phyloP scores from a whole-genome alignment of 2,329 filamentous ascomycete species.

The Bipolaris victoriae region DNA sequence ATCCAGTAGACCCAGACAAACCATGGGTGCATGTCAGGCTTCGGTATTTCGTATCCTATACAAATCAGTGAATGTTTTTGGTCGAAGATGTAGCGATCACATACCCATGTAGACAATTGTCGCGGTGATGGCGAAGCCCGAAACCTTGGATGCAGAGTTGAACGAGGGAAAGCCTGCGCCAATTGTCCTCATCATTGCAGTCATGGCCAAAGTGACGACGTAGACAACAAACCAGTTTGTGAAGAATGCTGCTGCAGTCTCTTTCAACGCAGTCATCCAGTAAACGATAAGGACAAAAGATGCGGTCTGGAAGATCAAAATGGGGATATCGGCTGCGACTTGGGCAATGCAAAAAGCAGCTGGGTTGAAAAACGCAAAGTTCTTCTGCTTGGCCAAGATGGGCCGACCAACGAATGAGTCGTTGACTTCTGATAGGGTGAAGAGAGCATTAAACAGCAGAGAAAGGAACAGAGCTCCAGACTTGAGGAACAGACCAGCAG shows the following conservation, averaged over 20 bases:
- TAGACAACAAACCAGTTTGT: constrained; percentile 50
- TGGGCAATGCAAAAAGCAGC: constrained; percentile 76
- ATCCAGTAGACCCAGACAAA: constrained; percentile 68
- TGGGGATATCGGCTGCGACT: constrained; percentile 63
- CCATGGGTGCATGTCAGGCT: constrained; percentile 60
- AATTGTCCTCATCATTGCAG: constrained; percentile 80
- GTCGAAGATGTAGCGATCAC: not conserved
- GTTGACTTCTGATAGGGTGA: constrained; percentile 70
- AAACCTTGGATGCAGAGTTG: constrained; percentile 63
- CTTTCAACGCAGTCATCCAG: constrained; percentile 80
- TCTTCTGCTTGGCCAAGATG: constrained; percentile 85
- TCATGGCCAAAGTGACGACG: constrained; percentile 66
- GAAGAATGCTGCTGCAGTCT: constrained; percentile 77
- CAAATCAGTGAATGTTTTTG: not conserved
- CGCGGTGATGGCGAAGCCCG: constrained; percentile 62
- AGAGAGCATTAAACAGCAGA: constrained; percentile 66
- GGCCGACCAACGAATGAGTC: constrained; percentile 66
- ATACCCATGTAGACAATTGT: constrained; percentile 65
- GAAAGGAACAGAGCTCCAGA: constrained; percentile 69
- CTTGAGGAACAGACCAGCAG: constrained; percentile 68
- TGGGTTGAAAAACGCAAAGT: constrained; percentile 88
- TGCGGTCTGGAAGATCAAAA: constrained; percentile 64
- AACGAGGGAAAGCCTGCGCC: constrained; percentile 69
- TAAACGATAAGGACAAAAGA: constrained; percentile 71
- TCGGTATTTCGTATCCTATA: constrained; percentile 57